A percentile compares a stretch with the other conserved stretches of the same genome.
Evolutionary conservation across 228 moss, liverwort and hornwort genomes (phyloP).

Genomic region (Sphagnum magellanicum): DNA sequence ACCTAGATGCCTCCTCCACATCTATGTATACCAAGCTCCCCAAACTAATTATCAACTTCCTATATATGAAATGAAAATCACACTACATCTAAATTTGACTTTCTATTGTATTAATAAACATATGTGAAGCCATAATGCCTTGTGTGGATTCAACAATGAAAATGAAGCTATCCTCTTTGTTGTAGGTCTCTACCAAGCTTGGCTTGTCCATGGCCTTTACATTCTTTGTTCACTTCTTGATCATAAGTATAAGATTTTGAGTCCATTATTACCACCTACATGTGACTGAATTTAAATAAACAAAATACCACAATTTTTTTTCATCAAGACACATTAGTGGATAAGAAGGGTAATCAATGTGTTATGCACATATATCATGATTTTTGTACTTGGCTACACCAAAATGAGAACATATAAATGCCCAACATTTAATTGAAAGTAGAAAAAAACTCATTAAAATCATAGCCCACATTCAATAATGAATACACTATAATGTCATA

Average conservation of each 20-base stretch:
- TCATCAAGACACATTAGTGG: too few relatives aligned
- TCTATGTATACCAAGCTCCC: conserved; percentile 64
- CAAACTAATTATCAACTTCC: conserved; percentile 75
- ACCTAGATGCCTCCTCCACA: conserved; percentile 26
- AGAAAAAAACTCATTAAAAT: too few relatives aligned
- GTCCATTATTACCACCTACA: conserved; percentile 84
- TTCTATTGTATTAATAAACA: conserved; percentile 93
- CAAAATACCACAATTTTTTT: too few relatives aligned
- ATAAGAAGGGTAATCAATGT: too few relatives aligned
- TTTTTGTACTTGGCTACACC: too few relatives aligned
- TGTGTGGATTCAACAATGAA: conserved; percentile 96
- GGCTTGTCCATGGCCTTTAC: conserved; percentile 99
- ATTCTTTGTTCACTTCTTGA: conserved; percentile 87
- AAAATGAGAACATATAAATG: too few relatives aligned
- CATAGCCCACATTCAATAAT: too few relatives aligned
- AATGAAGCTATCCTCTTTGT: conserved; percentile 93
- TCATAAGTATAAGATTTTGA: conserved; percentile 92
- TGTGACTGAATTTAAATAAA: too few relatives aligned
- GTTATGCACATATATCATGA: too few relatives aligned
- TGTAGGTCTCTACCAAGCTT: conserved; percentile 81
- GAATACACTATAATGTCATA: too few relatives aligned
- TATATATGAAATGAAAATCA: conserved; percentile 93
- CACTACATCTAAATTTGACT: conserved; percentile 85
- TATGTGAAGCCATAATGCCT: conserved; percentile 71
- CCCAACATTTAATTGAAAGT: too few relatives aligned